These are phyloP conservation scores for Solanum hybrid DNA, from an alignment of 305 asterid species.

Conservation along the genomic window DNA sequence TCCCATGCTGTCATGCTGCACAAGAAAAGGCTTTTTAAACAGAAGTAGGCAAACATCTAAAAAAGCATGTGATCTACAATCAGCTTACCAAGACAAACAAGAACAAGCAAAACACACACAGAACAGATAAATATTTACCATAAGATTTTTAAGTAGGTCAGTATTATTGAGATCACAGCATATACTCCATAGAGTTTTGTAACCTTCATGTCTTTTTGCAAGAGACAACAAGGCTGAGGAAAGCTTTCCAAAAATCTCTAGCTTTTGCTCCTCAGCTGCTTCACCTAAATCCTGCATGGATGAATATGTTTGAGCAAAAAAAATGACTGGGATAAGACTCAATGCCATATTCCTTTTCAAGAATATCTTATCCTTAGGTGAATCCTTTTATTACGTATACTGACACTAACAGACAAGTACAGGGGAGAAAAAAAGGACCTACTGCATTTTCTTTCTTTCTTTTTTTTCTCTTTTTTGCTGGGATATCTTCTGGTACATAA, in stretches of 20 bases:
- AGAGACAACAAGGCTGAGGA: constrained; percentile 64
- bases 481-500: neutral
- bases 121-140: constrained; percentile 40
- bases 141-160: constrained; percentile 70
- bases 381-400: neutral
- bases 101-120: neutral
- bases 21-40: constrained; percentile 15
- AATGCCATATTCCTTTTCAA: neutral
- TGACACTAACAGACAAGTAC: neutral
- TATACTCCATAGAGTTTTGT: constrained; percentile 79
- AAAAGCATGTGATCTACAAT: neutral
- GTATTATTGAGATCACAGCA: constrained; percentile 63
- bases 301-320: neutral
- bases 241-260: constrained; percentile 39
- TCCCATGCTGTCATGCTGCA: constrained; percentile 83
- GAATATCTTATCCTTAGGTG: constrained; percentile 3
- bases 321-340: neutral
- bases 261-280: constrained; percentile 38
- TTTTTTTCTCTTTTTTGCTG: neutral
- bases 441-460: neutral
- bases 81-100: neutral
- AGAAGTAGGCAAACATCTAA: neutral
- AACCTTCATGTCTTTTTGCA: constrained; percentile 80
- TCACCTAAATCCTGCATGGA: constrained; percentile 44
- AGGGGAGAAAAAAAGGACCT: neutral